Evolutionary conservation across 2,329 filamentous ascomycete genomes (phyloP), one percentile per base, ranked within the genome.

Genomic region (Berkeleyomyces rouxiae): DNA sequence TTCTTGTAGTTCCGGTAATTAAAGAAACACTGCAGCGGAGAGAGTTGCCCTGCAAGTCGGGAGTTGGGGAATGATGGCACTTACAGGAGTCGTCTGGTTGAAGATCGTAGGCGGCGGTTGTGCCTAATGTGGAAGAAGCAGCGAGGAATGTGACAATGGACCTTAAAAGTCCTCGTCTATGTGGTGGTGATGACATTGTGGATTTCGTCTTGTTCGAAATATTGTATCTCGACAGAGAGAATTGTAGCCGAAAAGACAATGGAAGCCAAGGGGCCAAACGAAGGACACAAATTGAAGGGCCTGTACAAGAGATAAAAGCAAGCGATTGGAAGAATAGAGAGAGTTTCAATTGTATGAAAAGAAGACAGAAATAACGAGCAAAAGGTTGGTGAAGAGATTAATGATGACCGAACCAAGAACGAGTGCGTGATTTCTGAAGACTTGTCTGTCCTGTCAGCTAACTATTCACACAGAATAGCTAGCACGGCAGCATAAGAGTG

Each of bases 61-160:
- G 4, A 37, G 3, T 61, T 61, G 31, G 43, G 16, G 59, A 23
- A 39, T 4, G 59, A 2, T 36, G 39, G 10, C 7, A 61, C 63
- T 39, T 65, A 62, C 61, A 10, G 31, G 55, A 33, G 53, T 55
- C 23, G 63, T 73, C 69, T 39, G 72, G 70, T 63, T 75, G 68
- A 62, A 76, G 67, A 39, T 73, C 64, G 63, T 75, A 76, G 46
- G 72, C 73, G 51, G 51, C 51, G 11, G 58, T 62, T 46, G 69
- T 9, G 33, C 59, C 66, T 37, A 72, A 64, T 59, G 65, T 66
- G 60, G 65, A 68, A 16, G 68, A 60, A 55, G 67, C 64, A 40
- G 72, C 64, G 47, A 73, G 63, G 46, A 71, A 47, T 7, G 66
- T 63, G 36, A 68, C 59, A 51, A 70, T 63, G 46, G 70, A 65